Percentiles rank a stretch among this genome's conserved stretches.
phyloP scores from a whole-genome alignment of 257 asterid species.

The Solanum clarkiae region DNA sequence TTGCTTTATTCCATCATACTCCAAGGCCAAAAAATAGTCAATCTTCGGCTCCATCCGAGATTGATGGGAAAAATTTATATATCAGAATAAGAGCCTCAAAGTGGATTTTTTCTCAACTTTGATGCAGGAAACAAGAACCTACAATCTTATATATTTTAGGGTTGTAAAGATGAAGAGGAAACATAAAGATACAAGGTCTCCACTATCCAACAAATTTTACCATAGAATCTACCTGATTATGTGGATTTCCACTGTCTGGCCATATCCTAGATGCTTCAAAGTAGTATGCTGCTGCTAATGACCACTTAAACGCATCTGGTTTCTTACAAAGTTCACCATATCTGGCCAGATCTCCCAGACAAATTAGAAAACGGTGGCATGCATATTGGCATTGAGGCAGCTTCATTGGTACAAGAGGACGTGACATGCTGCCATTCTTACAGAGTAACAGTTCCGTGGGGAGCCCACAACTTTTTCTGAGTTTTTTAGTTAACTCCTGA shows the following conservation, averaged over 20 bases:
- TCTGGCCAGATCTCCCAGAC: slow-evolving; percentile 86
- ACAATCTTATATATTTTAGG: background rate
- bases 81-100: background rate
- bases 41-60: no score
- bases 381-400: slow-evolving; percentile 34
- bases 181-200: background rate
- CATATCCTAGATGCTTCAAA: slow-evolving; percentile 63
- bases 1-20: no score
- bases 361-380: slow-evolving; percentile 78
- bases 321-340: slow-evolving; percentile 53
- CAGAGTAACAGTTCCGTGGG: slow-evolving; percentile 25
- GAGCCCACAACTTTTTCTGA: slow-evolving; percentile 39
- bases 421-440: background rate
- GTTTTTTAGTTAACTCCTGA: slow-evolving; percentile 25
- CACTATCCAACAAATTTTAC: background rate
- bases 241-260: slow-evolving; percentile 89
- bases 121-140: background rate
- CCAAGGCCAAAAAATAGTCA: no score
- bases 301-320: slow-evolving; percentile 50
- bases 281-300: slow-evolving; percentile 58
- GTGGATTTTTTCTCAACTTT: background rate
- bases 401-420: slow-evolving; percentile 4
- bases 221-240: slow-evolving; percentile 56
- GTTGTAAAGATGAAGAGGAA: background rate
- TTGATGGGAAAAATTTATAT: background rate